These are phyloP conservation scores for Wickerhamiella galacta DNA, from an alignment of 805 yeast species.

Conservation along the genomic window DNA sequence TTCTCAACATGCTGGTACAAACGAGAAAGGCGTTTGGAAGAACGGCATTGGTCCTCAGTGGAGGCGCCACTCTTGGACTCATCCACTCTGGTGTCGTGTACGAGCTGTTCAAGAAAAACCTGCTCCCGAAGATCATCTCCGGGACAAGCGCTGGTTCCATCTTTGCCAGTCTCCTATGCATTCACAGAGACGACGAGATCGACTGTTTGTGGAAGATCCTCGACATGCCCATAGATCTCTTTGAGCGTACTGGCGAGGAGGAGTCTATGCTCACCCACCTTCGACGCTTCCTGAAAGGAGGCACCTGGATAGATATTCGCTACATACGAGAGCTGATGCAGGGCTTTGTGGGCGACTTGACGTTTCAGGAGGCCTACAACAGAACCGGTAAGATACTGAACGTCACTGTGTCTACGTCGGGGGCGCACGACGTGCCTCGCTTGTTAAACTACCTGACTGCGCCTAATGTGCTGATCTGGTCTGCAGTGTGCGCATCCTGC, in stretches of 20 bases:
- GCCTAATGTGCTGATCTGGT: slow-evolving; percentile 78
- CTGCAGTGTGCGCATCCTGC: slow-evolving; percentile 87
- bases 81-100: slow-evolving; percentile 85
- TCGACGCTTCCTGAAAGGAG: slow-evolving; percentile 56
- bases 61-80: slow-evolving; percentile 89
- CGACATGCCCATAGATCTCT: slow-evolving; percentile 36
- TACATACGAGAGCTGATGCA: slow-evolving; percentile 60
- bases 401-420: slow-evolving; percentile 84
- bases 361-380: slow-evolving; percentile 87
- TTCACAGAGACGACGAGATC: slow-evolving; percentile 55
- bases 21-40: slow-evolving; percentile 85
- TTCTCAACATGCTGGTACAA: slow-evolving; percentile 65
- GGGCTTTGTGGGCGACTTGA: slow-evolving; percentile 68
- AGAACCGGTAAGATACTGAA: slow-evolving; percentile 87
- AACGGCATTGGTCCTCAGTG: slow-evolving; percentile 86
- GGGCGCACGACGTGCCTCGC: slow-evolving; percentile 80
- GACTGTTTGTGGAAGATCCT: slow-evolving; percentile 32
- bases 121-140: slow-evolving; percentile 73
- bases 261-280: slow-evolving; percentile 36
- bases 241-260: slow-evolving; percentile 36
- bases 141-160: slow-evolving; percentile 97
- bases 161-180: slow-evolving; percentile 75
- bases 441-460: slow-evolving; percentile 79
- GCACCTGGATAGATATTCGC: slow-evolving; percentile 73
- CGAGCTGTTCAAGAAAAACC: slow-evolving; percentile 52